phyloP scores from a whole-genome alignment of 1,139 yeast species.

The Candida sojae region DNA sequence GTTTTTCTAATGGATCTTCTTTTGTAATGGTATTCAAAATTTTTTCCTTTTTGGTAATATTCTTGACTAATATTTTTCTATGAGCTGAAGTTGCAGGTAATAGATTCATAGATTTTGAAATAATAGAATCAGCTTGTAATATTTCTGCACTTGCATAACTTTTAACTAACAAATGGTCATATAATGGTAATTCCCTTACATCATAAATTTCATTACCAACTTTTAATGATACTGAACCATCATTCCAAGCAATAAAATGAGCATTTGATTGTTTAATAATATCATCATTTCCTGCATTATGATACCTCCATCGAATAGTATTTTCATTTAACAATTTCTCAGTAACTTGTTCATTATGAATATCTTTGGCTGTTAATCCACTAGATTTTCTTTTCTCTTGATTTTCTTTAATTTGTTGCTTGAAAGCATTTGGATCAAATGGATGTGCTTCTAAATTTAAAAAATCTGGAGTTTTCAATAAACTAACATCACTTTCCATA shows the following conservation, averaged over 20 bases:
- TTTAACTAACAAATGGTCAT: slow-evolving; percentile 71
- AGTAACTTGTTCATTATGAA: slow-evolving; percentile 45
- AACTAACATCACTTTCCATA: slow-evolving; percentile 45
- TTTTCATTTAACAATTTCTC: slow-evolving; percentile 69
- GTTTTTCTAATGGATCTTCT: slow-evolving; percentile 85
- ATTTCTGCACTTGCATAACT: slow-evolving; percentile 74
- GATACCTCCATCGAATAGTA: slow-evolving; percentile 92
- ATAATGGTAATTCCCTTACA: slow-evolving; percentile 62
- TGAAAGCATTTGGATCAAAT: slow-evolving; percentile 76
- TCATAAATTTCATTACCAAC: slow-evolving; percentile 89
- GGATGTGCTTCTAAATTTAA: slow-evolving; percentile 83
- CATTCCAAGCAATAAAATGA: slow-evolving; percentile 91
- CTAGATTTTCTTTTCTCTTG: slow-evolving; percentile 43
- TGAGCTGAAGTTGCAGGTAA: slow-evolving; percentile 90
- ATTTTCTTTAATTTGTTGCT: slow-evolving; percentile 51
- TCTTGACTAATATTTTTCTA: slow-evolving; percentile 72
- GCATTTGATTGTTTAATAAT: slow-evolving; percentile 85
- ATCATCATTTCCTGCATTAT: slow-evolving; percentile 60
- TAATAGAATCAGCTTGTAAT: slow-evolving; percentile 54
- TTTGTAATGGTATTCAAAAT: slow-evolving; percentile 69
- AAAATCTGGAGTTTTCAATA: slow-evolving; percentile 79
- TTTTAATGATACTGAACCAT: slow-evolving; percentile 83
- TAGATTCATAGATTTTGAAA: slow-evolving; percentile 64
- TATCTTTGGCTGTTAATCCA: slow-evolving; percentile 32
- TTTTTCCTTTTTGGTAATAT: slow-evolving; percentile 60